phyloP scores from a whole-genome alignment of 2,329 filamentous ascomycete species.

The Aspergillus novoparasiticus region DNA sequence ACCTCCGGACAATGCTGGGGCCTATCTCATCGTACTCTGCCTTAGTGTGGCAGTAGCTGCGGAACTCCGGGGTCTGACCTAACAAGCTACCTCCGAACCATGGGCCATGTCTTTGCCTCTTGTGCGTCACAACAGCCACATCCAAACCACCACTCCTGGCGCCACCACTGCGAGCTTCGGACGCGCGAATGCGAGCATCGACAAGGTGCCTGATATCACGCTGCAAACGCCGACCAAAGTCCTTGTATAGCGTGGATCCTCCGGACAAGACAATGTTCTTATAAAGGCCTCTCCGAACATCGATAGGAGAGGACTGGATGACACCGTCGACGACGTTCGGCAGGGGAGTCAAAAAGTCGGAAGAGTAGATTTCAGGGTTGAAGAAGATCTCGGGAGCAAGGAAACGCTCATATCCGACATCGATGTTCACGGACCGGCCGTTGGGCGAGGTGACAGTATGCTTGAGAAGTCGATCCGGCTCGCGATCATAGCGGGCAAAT shows the following conservation, averaged over 20 bases:
- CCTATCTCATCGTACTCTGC: slow-evolving; percentile 90
- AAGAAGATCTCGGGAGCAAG: slow-evolving; percentile 99
- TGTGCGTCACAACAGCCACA: slow-evolving; percentile 96
- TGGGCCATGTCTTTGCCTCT: slow-evolving; percentile 93
- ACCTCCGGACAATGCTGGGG: slow-evolving; percentile 91
- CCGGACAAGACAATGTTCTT: slow-evolving; percentile 99
- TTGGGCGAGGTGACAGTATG: slow-evolving; percentile 85
- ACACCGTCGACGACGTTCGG: slow-evolving; percentile 93
- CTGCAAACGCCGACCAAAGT: slow-evolving; percentile 94
- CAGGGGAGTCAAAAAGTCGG: slow-evolving; percentile 94
- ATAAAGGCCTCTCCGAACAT: slow-evolving; percentile 94
- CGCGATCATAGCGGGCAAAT: slow-evolving; percentile 89
- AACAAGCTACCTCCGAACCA: slow-evolving; percentile 98
- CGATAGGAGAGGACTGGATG: slow-evolving; percentile 96
- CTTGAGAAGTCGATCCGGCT: slow-evolving; percentile 87
- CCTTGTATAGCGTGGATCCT: slow-evolving; percentile 96
- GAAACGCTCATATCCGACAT: slow-evolving; percentile 97
- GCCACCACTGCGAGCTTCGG: slow-evolving; percentile 86
- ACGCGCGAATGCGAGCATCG: slow-evolving; percentile 87
- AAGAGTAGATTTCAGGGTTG: slow-evolving; percentile 99
- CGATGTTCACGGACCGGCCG: slow-evolving; percentile 80
- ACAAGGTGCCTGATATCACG: slow-evolving; percentile 96
- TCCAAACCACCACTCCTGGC: slow-evolving; percentile 93
- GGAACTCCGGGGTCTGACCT: slow-evolving; percentile 96
- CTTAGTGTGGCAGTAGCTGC: slow-evolving; percentile 97